Conservation (phyloP, 495 filamentous ascomycete species). For the Hyaloscypha variabilis region DNA sequence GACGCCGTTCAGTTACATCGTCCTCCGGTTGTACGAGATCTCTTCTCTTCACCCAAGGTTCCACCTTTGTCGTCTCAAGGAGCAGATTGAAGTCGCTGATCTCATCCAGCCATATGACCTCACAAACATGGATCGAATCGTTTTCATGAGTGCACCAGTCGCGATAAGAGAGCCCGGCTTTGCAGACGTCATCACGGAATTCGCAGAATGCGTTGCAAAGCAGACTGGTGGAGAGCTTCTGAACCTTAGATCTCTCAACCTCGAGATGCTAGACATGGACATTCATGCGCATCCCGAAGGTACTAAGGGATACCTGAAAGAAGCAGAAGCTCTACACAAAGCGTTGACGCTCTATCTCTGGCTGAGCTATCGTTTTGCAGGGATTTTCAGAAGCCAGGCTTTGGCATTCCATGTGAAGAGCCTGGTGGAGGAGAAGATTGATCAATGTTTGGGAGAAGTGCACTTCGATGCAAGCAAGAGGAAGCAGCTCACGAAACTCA, state of each 20-base stretch:
- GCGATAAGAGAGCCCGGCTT: conserved; percentile 40
- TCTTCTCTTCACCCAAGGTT: conserved; percentile 63
- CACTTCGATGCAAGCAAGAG: conserved; percentile 8
- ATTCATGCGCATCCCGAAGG: conserved; percentile 36
- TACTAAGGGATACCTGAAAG: conserved; percentile 55
- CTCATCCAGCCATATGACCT: conserved; percentile 68
- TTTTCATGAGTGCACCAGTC: conserved; percentile 72
- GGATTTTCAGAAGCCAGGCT: conserved; percentile 76
- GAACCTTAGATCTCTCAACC: conserved; percentile 62
- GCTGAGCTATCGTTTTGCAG: conserved; percentile 73
- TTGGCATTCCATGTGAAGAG: conserved; percentile 81
- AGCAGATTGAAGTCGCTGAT: conserved; percentile 66
- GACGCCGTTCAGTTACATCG: conserved; percentile 76
- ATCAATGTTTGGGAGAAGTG: conserved; percentile 54
- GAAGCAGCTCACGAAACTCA: not conserved
- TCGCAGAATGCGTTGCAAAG: conserved; percentile 69
- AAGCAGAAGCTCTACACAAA: conserved; percentile 79
- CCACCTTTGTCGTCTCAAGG: conserved; percentile 66
- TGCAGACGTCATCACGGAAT: conserved; percentile 50
- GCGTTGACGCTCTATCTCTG: conserved; percentile 83
- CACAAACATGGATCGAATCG: conserved; percentile 69
- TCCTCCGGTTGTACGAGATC: conserved; percentile 71
- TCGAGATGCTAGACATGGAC: conserved; percentile 64
- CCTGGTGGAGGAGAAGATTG: conserved; percentile 78
- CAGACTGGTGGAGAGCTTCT: conserved; percentile 64